These are phyloP conservation scores for Solanum chaucha DNA, from an alignment of 257 asterid species.

Conservation along the genomic window DNA sequence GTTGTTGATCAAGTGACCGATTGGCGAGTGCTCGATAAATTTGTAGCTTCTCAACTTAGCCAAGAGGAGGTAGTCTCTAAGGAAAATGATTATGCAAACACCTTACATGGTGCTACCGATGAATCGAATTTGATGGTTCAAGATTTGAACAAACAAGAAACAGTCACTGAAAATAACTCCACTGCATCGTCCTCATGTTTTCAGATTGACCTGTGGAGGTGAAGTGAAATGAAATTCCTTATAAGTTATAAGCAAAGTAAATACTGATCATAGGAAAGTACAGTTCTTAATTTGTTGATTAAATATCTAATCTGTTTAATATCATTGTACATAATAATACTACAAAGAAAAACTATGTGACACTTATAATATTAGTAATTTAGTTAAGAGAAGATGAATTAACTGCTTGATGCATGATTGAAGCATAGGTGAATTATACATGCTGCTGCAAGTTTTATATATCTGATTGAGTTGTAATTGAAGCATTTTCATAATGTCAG, in stretches of 20 bases:
- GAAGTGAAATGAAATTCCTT: conserved; percentile 4
- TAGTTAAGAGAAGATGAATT: not conserved
- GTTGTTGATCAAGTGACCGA: conserved; percentile 40
- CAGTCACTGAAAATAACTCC: conserved; percentile 9
- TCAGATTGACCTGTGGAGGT: conserved; percentile 44
- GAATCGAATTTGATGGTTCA: conserved; percentile 14
- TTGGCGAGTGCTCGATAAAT: conserved; percentile 80
- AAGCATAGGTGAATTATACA: not conserved
- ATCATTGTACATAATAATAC: conserved; percentile 13
- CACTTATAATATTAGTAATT: not conserved
- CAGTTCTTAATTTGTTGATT: not conserved
- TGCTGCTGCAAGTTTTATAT: not conserved
- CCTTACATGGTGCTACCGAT: conserved; percentile 11
- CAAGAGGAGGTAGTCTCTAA: conserved; percentile 41
- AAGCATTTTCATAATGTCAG: not conserved
- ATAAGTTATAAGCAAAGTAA: not conserved
- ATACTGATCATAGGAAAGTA: conserved; percentile 3
- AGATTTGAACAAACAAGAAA: conserved; percentile 22
- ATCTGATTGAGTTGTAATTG: conserved; percentile 1
- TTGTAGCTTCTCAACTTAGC: conserved; percentile 84
- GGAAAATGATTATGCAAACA: conserved; percentile 20
- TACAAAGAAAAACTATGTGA: not conserved
- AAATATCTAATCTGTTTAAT: not conserved
- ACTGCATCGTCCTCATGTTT: conserved; percentile 35
- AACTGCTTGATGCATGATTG: not conserved